These are phyloP conservation scores for Coniochaeta hoffmannii DNA, from an alignment of 2,329 filamentous ascomycete species.

Conservation along the genomic window DNA sequence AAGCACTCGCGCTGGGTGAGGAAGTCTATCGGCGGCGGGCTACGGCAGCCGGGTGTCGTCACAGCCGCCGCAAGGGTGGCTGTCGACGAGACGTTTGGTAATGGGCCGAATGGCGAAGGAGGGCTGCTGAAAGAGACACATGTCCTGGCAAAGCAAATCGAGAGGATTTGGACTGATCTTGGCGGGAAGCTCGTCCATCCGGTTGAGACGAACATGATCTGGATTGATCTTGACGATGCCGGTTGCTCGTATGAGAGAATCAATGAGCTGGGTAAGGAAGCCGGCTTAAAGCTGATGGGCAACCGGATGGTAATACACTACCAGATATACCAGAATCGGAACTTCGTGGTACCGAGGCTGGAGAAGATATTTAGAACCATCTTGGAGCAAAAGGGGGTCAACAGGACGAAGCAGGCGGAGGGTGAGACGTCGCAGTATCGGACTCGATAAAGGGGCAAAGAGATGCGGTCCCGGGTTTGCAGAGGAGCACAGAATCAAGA, in stretches of 20 bases:
- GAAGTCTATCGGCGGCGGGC: conserved; percentile 73
- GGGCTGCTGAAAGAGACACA: conserved; percentile 57
- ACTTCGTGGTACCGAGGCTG: conserved; percentile 51
- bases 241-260: conserved; percentile 34
- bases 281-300: conserved; percentile 32
- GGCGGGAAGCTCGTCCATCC: conserved; percentile 64
- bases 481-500: no score
- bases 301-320: conserved; percentile 41
- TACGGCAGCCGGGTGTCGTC: conserved; percentile 69
- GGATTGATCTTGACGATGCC: conserved; percentile 64
- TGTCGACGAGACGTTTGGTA: conserved; percentile 70
- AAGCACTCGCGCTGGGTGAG: conserved; percentile 67
- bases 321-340: conserved; percentile 54
- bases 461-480: no score
- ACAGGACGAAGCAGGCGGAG: background rate
- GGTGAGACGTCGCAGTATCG: conserved; percentile 6
- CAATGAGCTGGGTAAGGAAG: conserved; percentile 29
- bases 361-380: conserved; percentile 44
- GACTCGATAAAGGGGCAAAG: background rate
- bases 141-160: conserved; percentile 53
- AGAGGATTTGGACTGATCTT: conserved; percentile 53
- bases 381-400: conserved; percentile 16
- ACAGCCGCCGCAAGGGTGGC: conserved; percentile 69
- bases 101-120: conserved; percentile 46
- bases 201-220: conserved; percentile 88